Conservation (phyloP, 306 rosid genomes). For the Cucurbita pepo region DNA sequence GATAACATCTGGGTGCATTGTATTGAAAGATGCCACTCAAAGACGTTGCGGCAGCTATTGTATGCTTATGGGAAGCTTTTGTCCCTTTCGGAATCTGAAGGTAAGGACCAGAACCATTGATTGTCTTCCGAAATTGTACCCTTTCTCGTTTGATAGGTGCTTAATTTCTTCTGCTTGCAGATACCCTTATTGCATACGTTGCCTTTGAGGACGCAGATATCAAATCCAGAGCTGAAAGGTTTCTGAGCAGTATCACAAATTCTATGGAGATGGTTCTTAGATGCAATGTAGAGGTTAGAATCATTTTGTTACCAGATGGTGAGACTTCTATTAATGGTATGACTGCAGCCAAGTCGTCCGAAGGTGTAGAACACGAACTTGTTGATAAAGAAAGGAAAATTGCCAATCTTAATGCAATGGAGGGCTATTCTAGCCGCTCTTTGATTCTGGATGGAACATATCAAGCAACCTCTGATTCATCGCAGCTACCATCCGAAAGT, state of each 20-base stretch:
- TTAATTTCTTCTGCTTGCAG: slow-evolving; percentile 28
- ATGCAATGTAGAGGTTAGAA: slow-evolving; percentile 79
- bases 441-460: slow-evolving; percentile 34
- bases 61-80: slow-evolving; percentile 75
- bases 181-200: slow-evolving; percentile 66
- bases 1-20: slow-evolving; percentile 60
- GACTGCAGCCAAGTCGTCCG: slow-evolving; percentile 19
- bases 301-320: slow-evolving; percentile 57
- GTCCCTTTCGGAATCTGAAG: slow-evolving; percentile 83
- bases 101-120: slow-evolving; percentile 19
- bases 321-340: slow-evolving; percentile 41
- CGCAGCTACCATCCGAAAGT: slow-evolving; percentile 42
- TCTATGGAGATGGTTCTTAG: slow-evolving; percentile 88
- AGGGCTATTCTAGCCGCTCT: slow-evolving; percentile 35
- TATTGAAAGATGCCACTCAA: slow-evolving; percentile 81
- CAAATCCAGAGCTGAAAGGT: slow-evolving; percentile 87
- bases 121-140: not conserved
- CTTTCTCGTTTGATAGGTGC: not conserved
- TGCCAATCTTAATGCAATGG: slow-evolving; percentile 18
- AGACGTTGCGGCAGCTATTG: slow-evolving; percentile 78
- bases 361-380: slow-evolving; percentile 21
- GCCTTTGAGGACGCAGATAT: slow-evolving; percentile 62
- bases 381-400: slow-evolving; percentile 30
- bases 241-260: slow-evolving; percentile 83
- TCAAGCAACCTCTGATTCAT: slow-evolving; percentile 39